Base-by-base conservation (phyloP, 2,329 filamentous ascomycete genomes). In the Geosmithia flava region DNA sequence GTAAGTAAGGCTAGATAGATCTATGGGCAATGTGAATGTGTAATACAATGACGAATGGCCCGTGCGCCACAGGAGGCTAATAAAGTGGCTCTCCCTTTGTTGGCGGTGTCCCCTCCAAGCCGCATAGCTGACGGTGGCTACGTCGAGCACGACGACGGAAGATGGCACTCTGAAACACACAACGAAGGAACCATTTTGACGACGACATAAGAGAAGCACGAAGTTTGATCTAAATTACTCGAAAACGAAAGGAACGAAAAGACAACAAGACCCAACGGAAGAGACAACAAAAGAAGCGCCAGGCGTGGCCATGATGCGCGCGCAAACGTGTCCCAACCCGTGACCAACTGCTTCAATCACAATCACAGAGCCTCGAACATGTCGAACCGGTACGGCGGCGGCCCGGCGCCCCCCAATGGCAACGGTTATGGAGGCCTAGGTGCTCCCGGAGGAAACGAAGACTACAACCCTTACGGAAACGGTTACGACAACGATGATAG, bases 361-460 rank as follows among this genome's bases (percentile, higher is more conserved):
- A 46, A 43, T 39, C 47, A 45, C 49, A 45, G 52, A 44, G 49
- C 10, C 46, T 47, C 45, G 48, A 65, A 50, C 60, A 78, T 78
- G 75, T 65, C 74, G 55, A 69, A 70, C 60, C 68, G 73, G 56
- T 74, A 72, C 62, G 72, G 68, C 56, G 63, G 58, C 51, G 23
- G 23, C 23, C 4, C 23, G 23, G 59, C 72, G 49, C 55, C 56
- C 51, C 63, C 57, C 53, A 56, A 57, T 53, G 67, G 66, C 52
- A 63, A 65, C 48, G 54, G 51, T 30, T 52, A 52, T 23, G 49
- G 53, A 52, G 62, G 59, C 54, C 71, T 55, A 62, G 67, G 54
- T 50, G 50, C 56, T 41, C 47, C 56, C 46, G 45, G 52, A 47
- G 73, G 72, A 39, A 73, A 76, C 49, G 75, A 75, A 54, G 43